Evolutionary conservation across 768 basidiomycete genomes (phyloP).

Genomic region (Xerocomellus dryophilus): DNA sequence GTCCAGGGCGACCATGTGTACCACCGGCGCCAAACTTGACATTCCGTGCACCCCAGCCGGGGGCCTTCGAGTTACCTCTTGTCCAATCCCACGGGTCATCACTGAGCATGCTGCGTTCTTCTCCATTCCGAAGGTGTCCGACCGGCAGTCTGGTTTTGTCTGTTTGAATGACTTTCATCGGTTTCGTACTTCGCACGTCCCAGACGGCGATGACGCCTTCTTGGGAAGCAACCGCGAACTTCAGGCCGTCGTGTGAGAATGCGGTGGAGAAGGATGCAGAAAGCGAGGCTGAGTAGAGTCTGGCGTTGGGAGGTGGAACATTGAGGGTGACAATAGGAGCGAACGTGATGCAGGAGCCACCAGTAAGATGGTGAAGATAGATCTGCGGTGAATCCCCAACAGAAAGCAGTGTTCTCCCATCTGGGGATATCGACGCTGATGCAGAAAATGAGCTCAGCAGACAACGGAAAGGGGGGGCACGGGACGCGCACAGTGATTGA

Average conservation of each 20-base stretch:
- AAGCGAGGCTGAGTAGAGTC: slow-evolving; percentile 42
- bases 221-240: slow-evolving; percentile 82
- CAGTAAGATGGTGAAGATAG: slow-evolving; percentile 74
- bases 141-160: slow-evolving; percentile 34
- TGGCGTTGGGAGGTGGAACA: slow-evolving; percentile 54
- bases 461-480: not conserved
- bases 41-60: slow-evolving; percentile 81
- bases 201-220: slow-evolving; percentile 78
- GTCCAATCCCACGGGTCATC: slow-evolving; percentile 73
- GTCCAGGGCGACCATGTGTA: slow-evolving; percentile 42
- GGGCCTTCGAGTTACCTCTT: slow-evolving; percentile 52
- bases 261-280: slow-evolving; percentile 78
- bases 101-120: slow-evolving; percentile 50
- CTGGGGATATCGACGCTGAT: slow-evolving; percentile 84
- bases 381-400: slow-evolving; percentile 90
- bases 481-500: slow-evolving; percentile 71
- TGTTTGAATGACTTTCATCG: slow-evolving; percentile 66
- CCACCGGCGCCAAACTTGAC: slow-evolving; percentile 80
- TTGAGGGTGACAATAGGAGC: slow-evolving; percentile 64
- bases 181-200: slow-evolving; percentile 75
- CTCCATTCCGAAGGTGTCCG: slow-evolving; percentile 36
- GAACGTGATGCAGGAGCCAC: slow-evolving; percentile 60
- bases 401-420: slow-evolving; percentile 80
- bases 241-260: slow-evolving; percentile 70
- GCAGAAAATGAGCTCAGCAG: slow-evolving; percentile 11